Conservation (phyloP, 1,284 basidiomycete genomes). For the Apiotrichum akiyoshidainum region DNA sequence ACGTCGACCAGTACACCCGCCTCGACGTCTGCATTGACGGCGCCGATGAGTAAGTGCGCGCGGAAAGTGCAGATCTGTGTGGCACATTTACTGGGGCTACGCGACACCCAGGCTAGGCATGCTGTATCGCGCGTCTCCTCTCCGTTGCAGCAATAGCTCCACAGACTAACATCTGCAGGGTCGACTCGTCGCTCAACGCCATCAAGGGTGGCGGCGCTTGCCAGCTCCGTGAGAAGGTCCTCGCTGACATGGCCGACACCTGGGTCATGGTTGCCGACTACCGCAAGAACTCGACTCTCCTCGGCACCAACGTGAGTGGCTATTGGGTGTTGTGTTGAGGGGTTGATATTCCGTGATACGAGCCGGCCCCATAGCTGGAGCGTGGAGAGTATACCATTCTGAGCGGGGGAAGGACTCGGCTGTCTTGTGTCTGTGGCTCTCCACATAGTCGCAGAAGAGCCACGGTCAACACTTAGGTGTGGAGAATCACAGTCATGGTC, state of each 20-base stretch:
- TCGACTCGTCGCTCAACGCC: slow-evolving; percentile 82
- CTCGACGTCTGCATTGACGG: slow-evolving; percentile 97
- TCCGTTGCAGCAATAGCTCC: too few relatives aligned
- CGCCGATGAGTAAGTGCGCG: slow-evolving; percentile 91
- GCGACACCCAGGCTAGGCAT: too few relatives aligned
- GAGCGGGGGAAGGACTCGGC: too few relatives aligned
- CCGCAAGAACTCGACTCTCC: slow-evolving; percentile 78
- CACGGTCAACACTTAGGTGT: too few relatives aligned
- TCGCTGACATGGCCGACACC: slow-evolving; percentile 91
- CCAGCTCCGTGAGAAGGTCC: slow-evolving; percentile 93
- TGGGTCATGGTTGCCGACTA: slow-evolving; percentile 96
- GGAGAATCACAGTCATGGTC: too few relatives aligned
- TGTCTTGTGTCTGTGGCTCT: not conserved
- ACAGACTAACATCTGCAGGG: slow-evolving; percentile 55
- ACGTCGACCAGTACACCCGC: slow-evolving; percentile 82
- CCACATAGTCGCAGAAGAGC: too few relatives aligned
- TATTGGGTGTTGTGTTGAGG: not conserved
- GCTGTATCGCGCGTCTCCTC: too few relatives aligned
- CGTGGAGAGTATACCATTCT: too few relatives aligned
- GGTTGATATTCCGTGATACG: too few relatives aligned
- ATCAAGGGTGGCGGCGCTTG: slow-evolving; percentile 99
- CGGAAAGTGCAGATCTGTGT: not conserved
- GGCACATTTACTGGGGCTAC: not conserved
- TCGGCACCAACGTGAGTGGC: slow-evolving; percentile 75
- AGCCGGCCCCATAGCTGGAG: too few relatives aligned